Evolutionary conservation across 1,139 yeast species (phyloP), one percentile per base, ranked within the genome.

Genomic region (Suhomyces coccinellae): DNA sequence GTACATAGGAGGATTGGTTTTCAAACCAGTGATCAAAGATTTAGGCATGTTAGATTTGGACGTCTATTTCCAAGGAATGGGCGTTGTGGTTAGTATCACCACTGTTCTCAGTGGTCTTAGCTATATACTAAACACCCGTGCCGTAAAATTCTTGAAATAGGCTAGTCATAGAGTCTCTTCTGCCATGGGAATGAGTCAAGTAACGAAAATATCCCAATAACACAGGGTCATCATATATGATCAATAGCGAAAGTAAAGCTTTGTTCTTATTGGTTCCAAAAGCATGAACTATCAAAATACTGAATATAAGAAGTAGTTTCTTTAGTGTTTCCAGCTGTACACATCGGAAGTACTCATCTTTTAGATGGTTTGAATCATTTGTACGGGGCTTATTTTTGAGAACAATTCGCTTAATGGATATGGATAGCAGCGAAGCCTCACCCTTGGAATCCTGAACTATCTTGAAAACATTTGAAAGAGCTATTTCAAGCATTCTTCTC

Each of bases 31-130:
- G 0, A 53, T 85, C 14, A 66, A 74, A 45, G 52, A 64, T 5
- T 43, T 63, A 13, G 48, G 47, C 10, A 46, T 41, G 38, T 29
- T 45, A 20, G 40, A 41, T 17, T 54, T 65, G 11, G 56, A 41
- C 11, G 17, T 53, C 2, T 55, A 57, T 29, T 45, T 58, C 20
- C 47, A 46, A n/a, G 60, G 50, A 16, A 40, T 61, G 39, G 66
- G 64, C 22, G 69, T 67, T 45, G 57, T 85, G 4, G 96, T 90
- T 4, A 91, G 91, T 0, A 54, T 75, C 1, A 90, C 97, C 2
- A 91, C 98, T 0, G 58, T 87, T 1, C 63, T 81, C 52, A 87
- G 96, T 61, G 97, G 97, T 0, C 64, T 83, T 20, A 83, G 91
- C 9, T 91, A 91, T 62, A 38, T 54, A 20, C 36, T 47, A 26